These are phyloP conservation scores for Penicillium riverlandense DNA, from an alignment of 495 filamentous ascomycete genomes.

Conservation along the genomic window DNA sequence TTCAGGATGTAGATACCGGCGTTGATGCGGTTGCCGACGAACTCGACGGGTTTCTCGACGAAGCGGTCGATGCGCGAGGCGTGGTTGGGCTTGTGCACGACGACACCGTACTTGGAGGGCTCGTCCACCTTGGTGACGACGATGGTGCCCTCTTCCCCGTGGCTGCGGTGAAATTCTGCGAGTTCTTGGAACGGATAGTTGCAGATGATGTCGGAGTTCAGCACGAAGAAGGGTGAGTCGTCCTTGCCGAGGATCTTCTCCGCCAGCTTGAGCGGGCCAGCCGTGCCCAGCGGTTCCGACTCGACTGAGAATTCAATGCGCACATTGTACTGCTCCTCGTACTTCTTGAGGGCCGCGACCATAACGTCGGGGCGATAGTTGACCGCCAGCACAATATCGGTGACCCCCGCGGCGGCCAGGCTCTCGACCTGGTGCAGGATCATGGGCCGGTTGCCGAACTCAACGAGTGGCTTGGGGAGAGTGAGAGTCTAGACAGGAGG, in stretches of 20 bases:
- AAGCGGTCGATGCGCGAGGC: constrained; percentile 93
- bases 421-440: constrained; percentile 97
- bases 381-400: constrained; percentile 95
- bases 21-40: constrained; percentile 99
- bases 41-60: constrained; percentile 99
- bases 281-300: constrained; percentile 89
- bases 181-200: constrained; percentile 93
- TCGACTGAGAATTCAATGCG: constrained; percentile 96
- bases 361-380: constrained; percentile 99
- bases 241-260: constrained; percentile 92
- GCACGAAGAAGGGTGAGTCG: constrained; percentile 93
- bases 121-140: constrained; percentile 99
- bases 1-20: constrained; percentile 99
- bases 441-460: constrained; percentile 98
- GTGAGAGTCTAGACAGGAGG: constrained; percentile 69
- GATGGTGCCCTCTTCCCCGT: constrained; percentile 96
- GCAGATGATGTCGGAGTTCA: constrained; percentile 98
- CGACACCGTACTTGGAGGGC: constrained; percentile 97
- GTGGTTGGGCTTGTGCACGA: constrained; percentile 95
- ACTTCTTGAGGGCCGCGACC: constrained; percentile 72
- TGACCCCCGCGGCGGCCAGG: constrained; percentile 89
- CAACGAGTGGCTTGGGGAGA: constrained; percentile 93
- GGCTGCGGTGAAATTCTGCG: constrained; percentile 76
- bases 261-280: constrained; percentile 91
- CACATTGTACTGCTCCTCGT: constrained; percentile 84